Evolutionary conservation across 2,329 filamentous ascomycete genomes (phyloP), one percentile per base, ranked within the genome.

Genomic region (Talaromyces sp.): DNA sequence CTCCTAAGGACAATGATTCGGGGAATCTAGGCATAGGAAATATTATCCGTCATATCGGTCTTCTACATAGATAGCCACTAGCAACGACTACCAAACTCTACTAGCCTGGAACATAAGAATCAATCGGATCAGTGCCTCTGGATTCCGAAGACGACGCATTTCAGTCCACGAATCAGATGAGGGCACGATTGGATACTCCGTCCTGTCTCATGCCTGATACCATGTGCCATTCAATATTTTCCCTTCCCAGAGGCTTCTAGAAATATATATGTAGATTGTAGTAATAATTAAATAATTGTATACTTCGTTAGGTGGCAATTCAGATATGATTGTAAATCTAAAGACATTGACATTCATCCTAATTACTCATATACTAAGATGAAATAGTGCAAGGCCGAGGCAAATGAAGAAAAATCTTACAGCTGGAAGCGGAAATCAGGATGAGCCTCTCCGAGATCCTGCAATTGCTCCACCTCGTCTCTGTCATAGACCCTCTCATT

Each of bases 351-450:
- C 31, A 54, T n/a, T 56, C 31, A 39, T 37, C n/a, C n/a, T 37
- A 37, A 39, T 39, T 54, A 56, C 52, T 35, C 27, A 56, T 31
- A 41, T 37, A 58, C 10, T 49, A 17, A 58, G 3, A 47, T 2
- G 39, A 35, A 47, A 25, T 27, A 56, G 19, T 56, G 25, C 61
- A 54, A 6, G 17, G 25, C 37, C 2, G 37, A 59, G 25, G 15
- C 15, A 59, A n/a, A 27, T 31, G 27, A 9, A 22, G 13, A 7
- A 15, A 58, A 52, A 59, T 31, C 35, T 66, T 61, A 68, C 52
- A 68, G 39, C 56, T 68, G 62, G 61, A 67, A 68, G 39, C 67
- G 62, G 60, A 68, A 68, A 47, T 68, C 63, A 19, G 67, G 67
- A 61, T 68, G 67, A 7, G 59, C 43, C 11, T 68, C 65, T 49